These are phyloP conservation scores for Coprinellus micaceus DNA, from an alignment of 768 basidiomycete species.

Conservation along the genomic window DNA sequence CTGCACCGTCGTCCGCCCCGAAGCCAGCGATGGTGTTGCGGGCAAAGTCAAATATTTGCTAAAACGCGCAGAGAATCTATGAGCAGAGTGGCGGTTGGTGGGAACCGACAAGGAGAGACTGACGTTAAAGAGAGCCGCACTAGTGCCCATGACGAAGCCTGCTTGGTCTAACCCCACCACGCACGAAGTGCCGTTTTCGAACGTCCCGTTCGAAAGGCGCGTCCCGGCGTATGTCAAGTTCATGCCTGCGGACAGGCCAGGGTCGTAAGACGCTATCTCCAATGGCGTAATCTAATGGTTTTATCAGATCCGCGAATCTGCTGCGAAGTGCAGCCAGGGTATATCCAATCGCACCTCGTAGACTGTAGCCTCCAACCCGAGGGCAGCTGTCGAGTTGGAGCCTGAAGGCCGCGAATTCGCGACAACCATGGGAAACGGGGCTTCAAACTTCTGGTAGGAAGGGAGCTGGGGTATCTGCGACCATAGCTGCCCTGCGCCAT, in stretches of 20 bases:
- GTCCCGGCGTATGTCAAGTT: constrained; percentile 66
- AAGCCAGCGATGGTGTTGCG: constrained; percentile 39
- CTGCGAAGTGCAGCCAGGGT: background rate
- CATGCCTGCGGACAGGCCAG: constrained; percentile 64
- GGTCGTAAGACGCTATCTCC: constrained; percentile 75
- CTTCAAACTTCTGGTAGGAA: constrained; percentile 43
- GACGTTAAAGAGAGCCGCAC: constrained; percentile 67
- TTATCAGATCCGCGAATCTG: background rate
- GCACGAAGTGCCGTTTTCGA: constrained; percentile 55
- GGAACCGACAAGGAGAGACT: constrained; percentile 6
- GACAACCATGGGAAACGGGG: constrained; percentile 68
- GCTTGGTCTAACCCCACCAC: constrained; percentile 73
- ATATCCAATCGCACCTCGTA: constrained; percentile 46
- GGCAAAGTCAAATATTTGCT: constrained; percentile 51
- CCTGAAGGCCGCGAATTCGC: constrained; percentile 50
- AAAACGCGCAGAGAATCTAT: background rate
- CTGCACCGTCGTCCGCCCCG: constrained; percentile 30
- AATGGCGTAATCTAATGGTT: constrained; percentile 49
- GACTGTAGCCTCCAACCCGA: constrained; percentile 43
- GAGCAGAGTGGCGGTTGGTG: too few species aligned
- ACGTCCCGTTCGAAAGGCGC: constrained; percentile 51
- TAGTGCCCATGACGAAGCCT: constrained; percentile 72
- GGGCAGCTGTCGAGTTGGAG: constrained; percentile 38
- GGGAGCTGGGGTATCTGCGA: constrained; percentile 51
- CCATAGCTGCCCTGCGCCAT: constrained; percentile 75